Percentiles rank a stretch among this genome's conserved stretches.
Evolutionary conservation across 495 filamentous ascomycete genomes (phyloP).

Genomic region (Stereocaulon alpinum): DNA sequence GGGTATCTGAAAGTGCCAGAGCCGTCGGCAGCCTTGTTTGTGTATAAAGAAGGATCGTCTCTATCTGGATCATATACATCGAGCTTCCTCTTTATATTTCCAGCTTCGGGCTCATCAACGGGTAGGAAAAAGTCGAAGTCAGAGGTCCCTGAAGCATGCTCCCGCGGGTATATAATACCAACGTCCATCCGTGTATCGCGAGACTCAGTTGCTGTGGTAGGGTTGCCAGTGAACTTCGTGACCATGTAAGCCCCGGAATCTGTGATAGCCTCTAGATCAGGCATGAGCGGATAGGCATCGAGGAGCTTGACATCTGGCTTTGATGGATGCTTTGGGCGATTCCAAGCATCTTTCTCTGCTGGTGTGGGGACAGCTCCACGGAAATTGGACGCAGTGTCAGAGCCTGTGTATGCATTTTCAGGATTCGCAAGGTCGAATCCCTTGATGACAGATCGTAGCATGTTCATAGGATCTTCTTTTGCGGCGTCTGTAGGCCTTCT

Average conservation of each 20-base stretch:
- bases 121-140: constrained; percentile 76
- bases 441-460: constrained; percentile 71
- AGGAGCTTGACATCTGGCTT: constrained; percentile 70
- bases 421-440: constrained; percentile 79
- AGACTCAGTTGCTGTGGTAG: constrained; percentile 43
- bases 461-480: constrained; percentile 70
- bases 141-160: constrained; percentile 33
- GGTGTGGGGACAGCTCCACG: constrained; percentile 45
- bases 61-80: constrained; percentile 57
- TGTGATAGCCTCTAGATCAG: constrained; percentile 81
- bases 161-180: constrained; percentile 61
- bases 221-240: constrained; percentile 80
- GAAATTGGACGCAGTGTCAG: constrained; percentile 37
- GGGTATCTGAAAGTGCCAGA: constrained; percentile 58
- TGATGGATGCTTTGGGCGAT: constrained; percentile 65
- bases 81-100: constrained; percentile 63
- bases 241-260: constrained; percentile 78
- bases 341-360: constrained; percentile 58
- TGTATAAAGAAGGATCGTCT: constrained; percentile 58
- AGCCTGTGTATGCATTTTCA: constrained; percentile 46
- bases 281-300: constrained; percentile 70
- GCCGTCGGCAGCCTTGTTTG: constrained; percentile 35
- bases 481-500: constrained; percentile 35
- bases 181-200: constrained; percentile 78
- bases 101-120: constrained; percentile 42